Percentiles rank a stretch among this genome's conserved stretches.
Evolutionary conservation across 352 stramenopile genomes (phyloP).

Genomic region (Albugo candida): DNA sequence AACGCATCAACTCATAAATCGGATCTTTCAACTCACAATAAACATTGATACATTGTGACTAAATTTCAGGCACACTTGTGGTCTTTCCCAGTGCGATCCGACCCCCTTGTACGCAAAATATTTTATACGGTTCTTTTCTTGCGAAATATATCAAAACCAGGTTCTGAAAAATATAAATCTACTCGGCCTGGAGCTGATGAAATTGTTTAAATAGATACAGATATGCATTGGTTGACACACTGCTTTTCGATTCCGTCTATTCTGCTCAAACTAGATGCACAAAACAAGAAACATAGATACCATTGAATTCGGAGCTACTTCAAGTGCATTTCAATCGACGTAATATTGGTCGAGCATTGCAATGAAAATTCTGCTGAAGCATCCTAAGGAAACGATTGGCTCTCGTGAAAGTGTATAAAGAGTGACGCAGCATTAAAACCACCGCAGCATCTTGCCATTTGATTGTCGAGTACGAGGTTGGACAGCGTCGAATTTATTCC

Average conservation of each 20-base stretch:
- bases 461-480: constrained; percentile 72
- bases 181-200: constrained; percentile 47
- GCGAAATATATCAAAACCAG: constrained; percentile 76
- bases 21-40: constrained; percentile 71
- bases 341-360: constrained; percentile 85
- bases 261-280: constrained; percentile 46
- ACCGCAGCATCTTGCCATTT: constrained; percentile 79
- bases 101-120: constrained; percentile 67
- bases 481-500: constrained; percentile 57
- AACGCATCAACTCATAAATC: constrained; percentile 45
- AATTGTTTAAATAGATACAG: constrained; percentile 39
- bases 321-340: too few relatives aligned
- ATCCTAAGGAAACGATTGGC: constrained; percentile 48
- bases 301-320: too few relatives aligned
- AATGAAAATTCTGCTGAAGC: constrained; percentile 63
- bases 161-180: constrained; percentile 44
- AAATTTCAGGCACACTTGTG: constrained; percentile 52
- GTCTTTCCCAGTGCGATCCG: constrained; percentile 80
- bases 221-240: constrained; percentile 61
- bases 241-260: constrained; percentile 73
- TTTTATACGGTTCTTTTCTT: constrained; percentile 80
- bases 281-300: constrained; percentile 5
- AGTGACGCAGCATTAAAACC: constrained; percentile 49
- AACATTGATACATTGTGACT: constrained; percentile 53
- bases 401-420: constrained; percentile 49